Percentiles rank a stretch among this genome's conserved stretches.
Conservation (phyloP, 2,329 filamentous ascomycete genomes). For the Epichloe sp. region DNA sequence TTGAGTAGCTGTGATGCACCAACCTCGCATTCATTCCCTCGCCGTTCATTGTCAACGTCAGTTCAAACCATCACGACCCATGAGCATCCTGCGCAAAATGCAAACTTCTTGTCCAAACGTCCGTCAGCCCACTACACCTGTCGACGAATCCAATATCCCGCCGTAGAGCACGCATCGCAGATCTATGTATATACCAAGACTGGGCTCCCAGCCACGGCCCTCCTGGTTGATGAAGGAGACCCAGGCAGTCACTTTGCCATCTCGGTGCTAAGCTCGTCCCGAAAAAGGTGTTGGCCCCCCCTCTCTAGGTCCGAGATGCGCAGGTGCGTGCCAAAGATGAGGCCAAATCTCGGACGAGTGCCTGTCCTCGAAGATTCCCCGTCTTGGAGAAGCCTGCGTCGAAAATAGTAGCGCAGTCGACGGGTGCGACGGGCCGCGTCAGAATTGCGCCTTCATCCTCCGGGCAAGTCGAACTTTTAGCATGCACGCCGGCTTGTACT, state of each 20-base stretch:
- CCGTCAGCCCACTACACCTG: neutral
- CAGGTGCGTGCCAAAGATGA: slow-evolving; percentile 3
- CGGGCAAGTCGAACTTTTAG: neutral
- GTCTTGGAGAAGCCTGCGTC: slow-evolving; percentile 1
- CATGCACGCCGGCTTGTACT: neutral
- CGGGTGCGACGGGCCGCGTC: no score
- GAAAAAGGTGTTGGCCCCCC: neutral
- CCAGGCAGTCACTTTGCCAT: neutral
- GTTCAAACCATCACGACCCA: no score
- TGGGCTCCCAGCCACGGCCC: no score
- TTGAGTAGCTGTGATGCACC: no score
- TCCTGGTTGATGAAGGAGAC: no score
- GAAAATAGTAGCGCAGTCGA: slow-evolving; percentile 2
- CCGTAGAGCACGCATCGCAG: no score
- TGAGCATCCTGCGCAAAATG: no score
- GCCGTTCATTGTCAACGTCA: no score
- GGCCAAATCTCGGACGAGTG: slow-evolving; percentile 3
- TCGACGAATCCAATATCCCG: no score
- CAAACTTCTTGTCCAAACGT: neutral
- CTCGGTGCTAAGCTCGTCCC: neutral
- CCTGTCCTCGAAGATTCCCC: neutral
- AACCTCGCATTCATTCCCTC: no score
- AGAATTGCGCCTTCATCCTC: neutral
- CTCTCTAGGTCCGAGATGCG: neutral
- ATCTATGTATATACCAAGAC: no score